Base-by-base conservation (phyloP, 2,329 filamentous ascomycete genomes). In the Cytospora paraplurivora region DNA sequence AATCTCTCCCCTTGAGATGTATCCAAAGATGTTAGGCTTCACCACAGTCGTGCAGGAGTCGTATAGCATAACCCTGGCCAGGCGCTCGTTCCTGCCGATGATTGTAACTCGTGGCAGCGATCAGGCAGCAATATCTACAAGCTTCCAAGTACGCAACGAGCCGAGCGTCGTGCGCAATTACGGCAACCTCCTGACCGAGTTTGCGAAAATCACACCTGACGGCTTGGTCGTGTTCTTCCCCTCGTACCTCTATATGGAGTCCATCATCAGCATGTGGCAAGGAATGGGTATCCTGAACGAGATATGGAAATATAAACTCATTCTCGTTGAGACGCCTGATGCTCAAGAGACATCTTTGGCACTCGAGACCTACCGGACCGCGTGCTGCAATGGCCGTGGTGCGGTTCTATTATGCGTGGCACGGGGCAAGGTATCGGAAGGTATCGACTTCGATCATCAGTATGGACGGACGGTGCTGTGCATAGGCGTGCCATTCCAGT, bases 221-320 rank as follows among this genome's bases (percentile, higher is more conserved):
- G 95, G 95, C 37, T 88, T 99, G 76, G 95, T 99, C n/a, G 95
- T 99, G 47, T 99, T 99, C 81, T 99, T 99, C 75, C 96, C 95
- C 0, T 97, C 93, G 0, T 99, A 99, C 71, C 84, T 99, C 1
- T 99, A 99, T 79, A 98, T 99, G 95, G 95, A 99, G 74, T 95
- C 90, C 59, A 98, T 98, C 74, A 97, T 99, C 74, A 94, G 90
- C 74, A 97, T 97, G 88, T 99, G 95, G 95, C 95, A 99, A 76
- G 93, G 92, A 62, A 98, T 98, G 93, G 93, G 93, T 33, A 97
- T 98, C 67, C 81, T 99, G 41, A 95, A 99, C 76, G 91, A 95
- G 73, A 93, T 99, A 37, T 99, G 95, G 95, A 97, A 97, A 76
- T 97, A 97, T 81, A 99, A 99, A 76, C 85, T 99, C 68, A 97